Evolutionary conservation across 2,329 filamentous ascomycete genomes (phyloP), one percentile per base, ranked within the genome.

Genomic region (Ophiocordyceps robertsii): DNA sequence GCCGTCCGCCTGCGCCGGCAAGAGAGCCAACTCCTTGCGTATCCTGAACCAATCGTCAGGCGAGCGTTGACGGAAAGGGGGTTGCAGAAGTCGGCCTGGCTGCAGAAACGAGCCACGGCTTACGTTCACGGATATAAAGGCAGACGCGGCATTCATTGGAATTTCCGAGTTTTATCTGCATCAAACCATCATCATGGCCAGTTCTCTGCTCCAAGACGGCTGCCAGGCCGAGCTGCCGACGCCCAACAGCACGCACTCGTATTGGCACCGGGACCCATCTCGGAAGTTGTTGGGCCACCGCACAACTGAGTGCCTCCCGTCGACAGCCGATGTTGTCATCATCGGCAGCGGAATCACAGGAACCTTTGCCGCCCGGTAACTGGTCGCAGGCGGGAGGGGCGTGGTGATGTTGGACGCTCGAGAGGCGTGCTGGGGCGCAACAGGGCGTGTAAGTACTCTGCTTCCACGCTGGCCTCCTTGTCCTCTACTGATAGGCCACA

Each of bases 361-460:
- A n/a, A 64, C 78, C 1, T 84, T 82, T 58, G 80, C 78, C 0
- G 82, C 82, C 3, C 70, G 76, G 47, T 77, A 75, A 53, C 65
- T 85, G 40, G 72, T 63, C 53, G 68, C 64, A 44, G 64, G 59
- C 33, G 65, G 68, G 6, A 63, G 70, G 45, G 67, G 62, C 16
- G 71, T 88, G 8, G 67, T 89, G 6, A 72, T 89, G 66, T 67
- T 90, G 5, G 84, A 90, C 61, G 84, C 84, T 13, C 70, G 84
- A 51, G 84, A 89, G 64, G 82, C 80, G 4, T 88, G 84, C 55
- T 88, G 76, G 75, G 84, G 84, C 17, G 84, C 84, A n/a, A 89
- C 84, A 1, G 84, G 84, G n/a, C 65, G 84, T 54, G 81, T 84
- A 54, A 68, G 77, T 68, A 16, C 12, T 32, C 13, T 38, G 30